Evolutionary conservation across 441 rosid species (phyloP).

Genomic region (Rhodomyrtus psidioides): DNA sequence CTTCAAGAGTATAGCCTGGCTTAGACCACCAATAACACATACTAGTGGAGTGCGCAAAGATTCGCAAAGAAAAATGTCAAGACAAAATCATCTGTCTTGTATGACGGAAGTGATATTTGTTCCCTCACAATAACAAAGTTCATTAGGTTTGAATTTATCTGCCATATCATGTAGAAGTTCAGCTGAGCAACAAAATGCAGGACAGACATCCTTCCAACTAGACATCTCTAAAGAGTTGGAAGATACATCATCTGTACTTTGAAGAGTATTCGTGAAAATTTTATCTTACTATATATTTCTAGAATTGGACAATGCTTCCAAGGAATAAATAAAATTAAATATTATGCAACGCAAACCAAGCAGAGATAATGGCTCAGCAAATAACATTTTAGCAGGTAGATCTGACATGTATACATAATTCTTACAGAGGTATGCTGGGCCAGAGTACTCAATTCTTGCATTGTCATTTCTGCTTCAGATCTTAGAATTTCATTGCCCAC

Average conservation of each 20-base stretch:
- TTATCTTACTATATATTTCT: neutral
- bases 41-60: neutral
- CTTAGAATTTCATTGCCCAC: constrained; percentile 23
- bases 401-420: neutral
- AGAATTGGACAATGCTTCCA: neutral
- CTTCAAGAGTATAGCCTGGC: neutral
- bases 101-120: neutral
- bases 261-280: neutral
- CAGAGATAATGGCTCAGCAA: neutral
- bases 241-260: neutral
- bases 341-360: neutral
- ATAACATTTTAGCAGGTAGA: neutral
- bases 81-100: neutral
- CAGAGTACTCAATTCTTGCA: constrained; percentile 59
- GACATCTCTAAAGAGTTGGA: neutral
- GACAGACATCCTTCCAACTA: neutral
- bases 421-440: constrained; percentile 79
- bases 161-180: neutral
- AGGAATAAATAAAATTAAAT: neutral
- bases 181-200: neutral
- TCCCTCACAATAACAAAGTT: neutral
- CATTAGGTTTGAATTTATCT: neutral
- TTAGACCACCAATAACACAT: neutral
- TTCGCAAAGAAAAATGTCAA: neutral
- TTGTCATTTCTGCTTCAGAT: constrained; percentile 46